Evolutionary conservation across 306 rosid genomes (phyloP).

Genomic region (Fragaria ananassa): DNA sequence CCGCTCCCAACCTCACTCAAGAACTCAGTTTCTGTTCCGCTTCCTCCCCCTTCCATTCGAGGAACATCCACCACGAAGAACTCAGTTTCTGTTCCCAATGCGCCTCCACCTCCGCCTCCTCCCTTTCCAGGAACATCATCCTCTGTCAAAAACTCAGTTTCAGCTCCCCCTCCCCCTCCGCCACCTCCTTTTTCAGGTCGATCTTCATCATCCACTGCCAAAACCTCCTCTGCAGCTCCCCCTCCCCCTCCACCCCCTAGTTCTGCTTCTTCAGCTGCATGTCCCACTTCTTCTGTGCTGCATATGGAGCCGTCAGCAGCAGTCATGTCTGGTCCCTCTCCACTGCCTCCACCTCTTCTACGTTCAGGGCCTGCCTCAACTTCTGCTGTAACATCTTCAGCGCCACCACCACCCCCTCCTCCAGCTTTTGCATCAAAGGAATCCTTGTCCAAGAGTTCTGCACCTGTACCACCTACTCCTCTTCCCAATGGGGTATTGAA

Average conservation of each 20-base stretch:
- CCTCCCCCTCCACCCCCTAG: slow-evolving; percentile 10
- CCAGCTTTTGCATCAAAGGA: slow-evolving; percentile 33
- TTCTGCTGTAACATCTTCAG: slow-evolving; percentile 36
- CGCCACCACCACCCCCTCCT: slow-evolving; percentile 65
- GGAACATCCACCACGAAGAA: slow-evolving; percentile 16
- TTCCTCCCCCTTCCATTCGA: slow-evolving; percentile 30
- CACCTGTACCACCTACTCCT: slow-evolving; percentile 68
- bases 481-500: slow-evolving; percentile 43
- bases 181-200: slow-evolving; percentile 16
- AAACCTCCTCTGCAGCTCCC: slow-evolving; percentile 3
- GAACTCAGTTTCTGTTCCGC: slow-evolving; percentile 28
- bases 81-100: slow-evolving; percentile 23
- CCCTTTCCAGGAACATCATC: slow-evolving; percentile 27
- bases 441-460: slow-evolving; percentile 24
- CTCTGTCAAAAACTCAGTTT: slow-evolving; percentile 17
- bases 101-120: slow-evolving; percentile 41
- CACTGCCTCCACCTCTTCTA: slow-evolving; percentile 54
- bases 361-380: slow-evolving; percentile 24
- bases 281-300: slow-evolving; percentile 11
- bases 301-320: slow-evolving; percentile 16
- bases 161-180: slow-evolving; percentile 12
- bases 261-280: slow-evolving; percentile 6
- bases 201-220: background rate
- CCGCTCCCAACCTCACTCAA: slow-evolving; percentile 28
- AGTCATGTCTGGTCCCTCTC: slow-evolving; percentile 35